These are phyloP conservation scores for Psophocarpus tetragonolobus DNA, from an alignment of 306 rosid species.

Conservation along the genomic window DNA sequence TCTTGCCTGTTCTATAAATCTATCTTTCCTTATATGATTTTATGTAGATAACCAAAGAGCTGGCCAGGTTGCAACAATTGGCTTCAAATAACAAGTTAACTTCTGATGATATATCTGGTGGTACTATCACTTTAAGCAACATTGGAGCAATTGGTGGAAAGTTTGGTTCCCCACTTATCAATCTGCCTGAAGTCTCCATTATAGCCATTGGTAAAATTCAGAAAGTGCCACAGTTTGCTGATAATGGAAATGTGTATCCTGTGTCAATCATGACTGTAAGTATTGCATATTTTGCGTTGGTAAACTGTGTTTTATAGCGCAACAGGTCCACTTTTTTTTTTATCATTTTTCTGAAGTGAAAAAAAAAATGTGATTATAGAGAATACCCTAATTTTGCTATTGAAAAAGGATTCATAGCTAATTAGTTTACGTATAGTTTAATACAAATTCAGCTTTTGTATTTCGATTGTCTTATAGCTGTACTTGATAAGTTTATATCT, in stretches of 20 bases:
- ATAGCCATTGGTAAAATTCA: constrained; percentile 90
- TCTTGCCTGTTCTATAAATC: constrained; percentile 13
- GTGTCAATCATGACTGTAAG: constrained; percentile 86
- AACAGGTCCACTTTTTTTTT: neutral
- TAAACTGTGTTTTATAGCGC: neutral
- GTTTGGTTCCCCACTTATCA: constrained; percentile 90
- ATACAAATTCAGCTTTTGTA: constrained; percentile 12
- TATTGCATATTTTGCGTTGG: constrained; percentile 22
- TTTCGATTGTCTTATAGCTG: neutral
- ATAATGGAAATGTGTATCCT: constrained; percentile 71
- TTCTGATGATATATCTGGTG: constrained; percentile 74
- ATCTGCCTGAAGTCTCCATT: constrained; percentile 89
- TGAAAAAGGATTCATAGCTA: neutral
- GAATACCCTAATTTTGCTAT: neutral
- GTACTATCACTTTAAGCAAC: constrained; percentile 88
- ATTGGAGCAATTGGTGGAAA: constrained; percentile 96
- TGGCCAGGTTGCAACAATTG: constrained; percentile 74
- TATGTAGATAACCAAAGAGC: constrained; percentile 80
- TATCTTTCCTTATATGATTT: neutral
- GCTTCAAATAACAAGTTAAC: constrained; percentile 80
- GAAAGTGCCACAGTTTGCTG: constrained; percentile 65
- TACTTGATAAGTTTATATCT: neutral
- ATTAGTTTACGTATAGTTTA: neutral
- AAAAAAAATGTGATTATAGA: neutral
- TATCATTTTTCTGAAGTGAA: neutral